These are phyloP conservation scores for Xylaria telfairii DNA, from an alignment of 495 filamentous ascomycete genomes.

Conservation along the genomic window DNA sequence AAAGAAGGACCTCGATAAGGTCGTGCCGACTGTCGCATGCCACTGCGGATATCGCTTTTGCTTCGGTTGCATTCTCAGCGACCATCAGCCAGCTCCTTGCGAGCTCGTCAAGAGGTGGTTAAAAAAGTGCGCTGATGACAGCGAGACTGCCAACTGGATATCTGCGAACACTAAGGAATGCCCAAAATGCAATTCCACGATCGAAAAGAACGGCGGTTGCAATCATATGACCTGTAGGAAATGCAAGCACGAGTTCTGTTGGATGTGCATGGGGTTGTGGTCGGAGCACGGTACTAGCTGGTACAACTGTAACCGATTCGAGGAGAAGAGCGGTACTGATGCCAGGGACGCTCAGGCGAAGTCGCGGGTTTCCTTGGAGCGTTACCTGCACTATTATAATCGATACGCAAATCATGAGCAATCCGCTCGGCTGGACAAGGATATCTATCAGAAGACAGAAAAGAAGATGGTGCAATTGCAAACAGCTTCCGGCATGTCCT, in stretches of 20 bases:
- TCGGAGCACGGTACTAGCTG: slow-evolving; percentile 99
- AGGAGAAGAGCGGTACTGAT: slow-evolving; percentile 91
- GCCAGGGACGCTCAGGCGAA: slow-evolving; percentile 89
- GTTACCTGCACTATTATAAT: slow-evolving; percentile 98
- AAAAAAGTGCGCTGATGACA: slow-evolving; percentile 98
- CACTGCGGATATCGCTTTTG: slow-evolving; percentile 86
- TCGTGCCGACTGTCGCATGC: slow-evolving; percentile 90
- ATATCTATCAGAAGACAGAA: slow-evolving; percentile 93
- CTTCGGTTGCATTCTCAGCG: slow-evolving; percentile 90
- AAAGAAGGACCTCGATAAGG: slow-evolving; percentile 77
- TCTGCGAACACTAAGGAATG: slow-evolving; percentile 99
- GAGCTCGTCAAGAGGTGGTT: slow-evolving; percentile 93
- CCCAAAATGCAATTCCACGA: slow-evolving; percentile 92
- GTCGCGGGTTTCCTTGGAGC: slow-evolving; percentile 86
- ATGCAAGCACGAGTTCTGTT: slow-evolving; percentile 98
- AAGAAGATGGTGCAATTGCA: slow-evolving; percentile 98
- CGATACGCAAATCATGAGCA: slow-evolving; percentile 99
- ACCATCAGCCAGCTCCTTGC: slow-evolving; percentile 94
- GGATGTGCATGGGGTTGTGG: slow-evolving; percentile 99
- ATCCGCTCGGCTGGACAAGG: slow-evolving; percentile 94
- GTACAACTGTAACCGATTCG: slow-evolving; percentile 98
- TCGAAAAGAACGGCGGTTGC: slow-evolving; percentile 98
- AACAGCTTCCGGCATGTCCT: slow-evolving; percentile 90
- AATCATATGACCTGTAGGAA: slow-evolving; percentile 99
- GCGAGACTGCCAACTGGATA: slow-evolving; percentile 99